phyloP scores from a whole-genome alignment of 495 filamentous ascomycete genomes.

The Aspergillus diversus region DNA sequence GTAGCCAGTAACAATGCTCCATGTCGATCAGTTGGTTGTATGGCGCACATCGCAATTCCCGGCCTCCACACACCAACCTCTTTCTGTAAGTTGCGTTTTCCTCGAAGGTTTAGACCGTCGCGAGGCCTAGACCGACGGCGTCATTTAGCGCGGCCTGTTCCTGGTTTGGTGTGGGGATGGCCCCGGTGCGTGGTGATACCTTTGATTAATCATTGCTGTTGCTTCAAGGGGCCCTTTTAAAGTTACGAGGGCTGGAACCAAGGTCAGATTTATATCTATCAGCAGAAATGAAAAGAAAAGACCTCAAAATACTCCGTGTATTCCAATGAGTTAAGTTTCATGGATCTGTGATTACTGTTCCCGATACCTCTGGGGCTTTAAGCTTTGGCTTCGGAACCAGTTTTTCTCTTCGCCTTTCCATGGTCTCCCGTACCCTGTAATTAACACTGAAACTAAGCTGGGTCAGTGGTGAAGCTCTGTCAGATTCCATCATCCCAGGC shows the following conservation, averaged over 20 bases:
- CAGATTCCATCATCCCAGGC: background rate
- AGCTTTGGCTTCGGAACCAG: too few relatives aligned
- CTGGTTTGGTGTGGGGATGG: slow-evolving; percentile 30
- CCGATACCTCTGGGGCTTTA: too few relatives aligned
- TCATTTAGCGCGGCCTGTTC: slow-evolving; percentile 28
- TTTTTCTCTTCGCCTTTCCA: too few relatives aligned
- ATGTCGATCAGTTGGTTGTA: slow-evolving; percentile 21
- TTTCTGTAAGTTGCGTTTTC: slow-evolving; percentile 15
- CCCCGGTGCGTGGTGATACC: slow-evolving; percentile 31
- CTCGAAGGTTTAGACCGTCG: slow-evolving; percentile 30
- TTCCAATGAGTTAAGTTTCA: background rate
- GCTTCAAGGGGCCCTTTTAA: background rate
- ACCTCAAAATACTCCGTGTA: too few relatives aligned
- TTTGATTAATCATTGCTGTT: background rate
- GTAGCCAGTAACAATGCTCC: slow-evolving; percentile 13
- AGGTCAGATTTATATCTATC: background rate
- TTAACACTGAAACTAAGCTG: background rate
- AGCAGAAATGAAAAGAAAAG: too few relatives aligned
- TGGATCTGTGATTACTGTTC: background rate
- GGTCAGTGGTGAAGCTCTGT: background rate
- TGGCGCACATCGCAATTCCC: slow-evolving; percentile 37
- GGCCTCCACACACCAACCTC: slow-evolving; percentile 19
- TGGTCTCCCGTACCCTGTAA: background rate
- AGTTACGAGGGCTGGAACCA: background rate
- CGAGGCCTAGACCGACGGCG: slow-evolving; percentile 35